A percentile compares a stretch with the other conserved stretches of the same genome.
These are phyloP conservation scores for Byssothecium circinans DNA, from an alignment of 2,329 filamentous ascomycete genomes.

Conservation along the genomic window DNA sequence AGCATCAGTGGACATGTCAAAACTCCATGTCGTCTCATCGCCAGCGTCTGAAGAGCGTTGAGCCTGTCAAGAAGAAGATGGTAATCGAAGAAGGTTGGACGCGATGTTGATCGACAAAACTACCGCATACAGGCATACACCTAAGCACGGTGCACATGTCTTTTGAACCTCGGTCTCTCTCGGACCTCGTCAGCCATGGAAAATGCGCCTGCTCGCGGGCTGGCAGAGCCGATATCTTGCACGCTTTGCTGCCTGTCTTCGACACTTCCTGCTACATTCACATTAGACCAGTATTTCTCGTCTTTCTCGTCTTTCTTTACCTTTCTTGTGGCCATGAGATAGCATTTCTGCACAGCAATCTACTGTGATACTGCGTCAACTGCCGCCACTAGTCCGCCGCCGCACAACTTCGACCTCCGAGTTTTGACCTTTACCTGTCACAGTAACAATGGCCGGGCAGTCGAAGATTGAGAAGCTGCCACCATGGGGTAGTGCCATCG, in stretches of 20 bases:
- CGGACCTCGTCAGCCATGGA: constrained; percentile 37
- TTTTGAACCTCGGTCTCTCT: constrained; percentile 34
- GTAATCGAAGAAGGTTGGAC: no score
- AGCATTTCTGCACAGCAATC: constrained; percentile 11
- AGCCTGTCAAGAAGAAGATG: no score
- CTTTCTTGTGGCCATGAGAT: constrained; percentile 25
- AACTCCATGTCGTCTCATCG: no score
- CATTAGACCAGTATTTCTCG: neutral
- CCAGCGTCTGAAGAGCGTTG: no score
- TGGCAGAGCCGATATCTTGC: constrained; percentile 12
- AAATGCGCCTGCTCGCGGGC: constrained; percentile 26
- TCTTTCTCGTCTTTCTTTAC: neutral
- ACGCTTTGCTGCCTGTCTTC: constrained; percentile 13
- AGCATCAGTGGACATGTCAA: no score
- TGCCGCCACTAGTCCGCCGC: constrained; percentile 12
- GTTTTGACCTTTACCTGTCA: neutral
- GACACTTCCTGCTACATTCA: neutral
- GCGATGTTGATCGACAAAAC: no score
- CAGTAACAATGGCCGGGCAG: constrained; percentile 53
- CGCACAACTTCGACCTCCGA: neutral
- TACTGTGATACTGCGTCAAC: constrained; percentile 18
- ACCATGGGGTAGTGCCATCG: constrained; percentile 90
- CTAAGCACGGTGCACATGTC: constrained; percentile 1
- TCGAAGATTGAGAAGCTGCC: constrained; percentile 73
- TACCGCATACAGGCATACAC: no score